Evolutionary conservation across 1,284 basidiomycete genomes (phyloP), one percentile per base, ranked within the genome.

Genomic region (Afroboletus lepidellus): DNA sequence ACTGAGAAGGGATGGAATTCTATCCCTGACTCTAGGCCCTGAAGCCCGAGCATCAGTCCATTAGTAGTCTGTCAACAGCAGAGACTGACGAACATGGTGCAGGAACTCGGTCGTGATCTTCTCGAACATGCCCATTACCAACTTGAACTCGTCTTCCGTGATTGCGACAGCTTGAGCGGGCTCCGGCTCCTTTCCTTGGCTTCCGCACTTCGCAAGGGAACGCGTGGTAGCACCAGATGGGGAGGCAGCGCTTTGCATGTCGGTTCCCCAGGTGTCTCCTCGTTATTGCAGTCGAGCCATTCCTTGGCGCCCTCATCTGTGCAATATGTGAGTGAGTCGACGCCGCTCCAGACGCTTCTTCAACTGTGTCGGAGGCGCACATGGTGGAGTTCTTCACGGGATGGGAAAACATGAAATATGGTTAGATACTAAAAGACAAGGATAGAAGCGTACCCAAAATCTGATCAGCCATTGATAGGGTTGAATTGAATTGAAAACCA

Each of bases 301-400:
- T 90, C 88, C 61, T 90, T 84, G 73, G 99, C 97, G 34, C 92
- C 89, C 69, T 99, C 97, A 65, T 99, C 97, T 87, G 98, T 90
- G 61, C 86, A 91, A 69, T 99, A 98, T 5, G 85, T 83, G 66
- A 87, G 92, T 1, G 84, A 85, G 60, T 82, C 77, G 32, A 79
- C 72, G 18, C 80, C 80, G 56, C 73, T 77, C 15, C 66, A 69
- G 52, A 77, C 72, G 79, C 74, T 62, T 98, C 94, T 66, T 99
- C 97, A 57, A 92, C 85, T 3, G 92, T 94, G 61, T 92, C 85
- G 9, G 93, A 95, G 44, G 85, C 91, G 56, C 87, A n/a, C n/a
- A n/a, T n/a, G n/a, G n/a, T n/a, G n/a, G n/a, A n/a, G n/a, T n/a
- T n/a, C n/a, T n/a, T n/a, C n/a, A n/a, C n/a, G n/a, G n/a, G n/a